Conservation (phyloP, 1,284 basidiomycete species). For the Puccinia triticina region DNA sequence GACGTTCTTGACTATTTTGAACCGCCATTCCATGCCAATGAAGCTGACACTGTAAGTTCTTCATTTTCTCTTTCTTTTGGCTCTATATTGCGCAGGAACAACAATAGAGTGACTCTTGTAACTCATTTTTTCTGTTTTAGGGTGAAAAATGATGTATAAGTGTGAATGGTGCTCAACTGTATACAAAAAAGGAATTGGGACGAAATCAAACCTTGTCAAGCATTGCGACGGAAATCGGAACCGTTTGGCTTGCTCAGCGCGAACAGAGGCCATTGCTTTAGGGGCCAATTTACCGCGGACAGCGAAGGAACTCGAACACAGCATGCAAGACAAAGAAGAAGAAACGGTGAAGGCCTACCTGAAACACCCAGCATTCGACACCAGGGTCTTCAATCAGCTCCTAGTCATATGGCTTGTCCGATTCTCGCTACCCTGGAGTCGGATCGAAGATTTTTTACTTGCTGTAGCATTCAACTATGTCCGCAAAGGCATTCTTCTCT, state of each 20-base stretch:
- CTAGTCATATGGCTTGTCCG: not conserved
- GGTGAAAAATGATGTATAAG: not conserved
- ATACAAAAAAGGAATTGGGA: not conserved
- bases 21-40: no score
- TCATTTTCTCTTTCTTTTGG: no score
- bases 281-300: constrained; percentile 6
- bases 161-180: not conserved
- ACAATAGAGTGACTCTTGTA: no score
- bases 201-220: not conserved
- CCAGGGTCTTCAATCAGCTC: not conserved
- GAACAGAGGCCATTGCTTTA: not conserved
- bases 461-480: not conserved
- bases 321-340: not conserved
- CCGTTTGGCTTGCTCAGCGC: not conserved
- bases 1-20: no score
- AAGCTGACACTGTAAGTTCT: no score
- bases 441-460: not conserved
- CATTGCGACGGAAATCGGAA: no score
- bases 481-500: not conserved
- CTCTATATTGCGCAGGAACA: no score
- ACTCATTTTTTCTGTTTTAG: no score
- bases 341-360: not conserved
- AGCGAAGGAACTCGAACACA: no score
- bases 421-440: not conserved
- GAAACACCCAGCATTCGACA: not conserved